phyloP scores from a whole-genome alignment of 805 yeast genomes.

The Metschnikowia baotianmanensis region DNA sequence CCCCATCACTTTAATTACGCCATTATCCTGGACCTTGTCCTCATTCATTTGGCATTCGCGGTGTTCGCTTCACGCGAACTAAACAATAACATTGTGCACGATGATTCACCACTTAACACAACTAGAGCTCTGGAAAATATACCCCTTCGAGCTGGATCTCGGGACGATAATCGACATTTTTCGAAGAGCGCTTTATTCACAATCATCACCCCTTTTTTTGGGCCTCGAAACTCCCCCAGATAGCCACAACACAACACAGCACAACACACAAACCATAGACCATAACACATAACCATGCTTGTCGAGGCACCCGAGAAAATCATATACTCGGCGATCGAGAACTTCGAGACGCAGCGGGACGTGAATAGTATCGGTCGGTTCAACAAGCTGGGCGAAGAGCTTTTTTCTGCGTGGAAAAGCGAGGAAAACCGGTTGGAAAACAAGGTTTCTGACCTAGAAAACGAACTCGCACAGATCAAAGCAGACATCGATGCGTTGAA shows the following conservation, averaged over 20 bases:
- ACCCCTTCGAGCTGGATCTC: not conserved
- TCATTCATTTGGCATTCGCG: not conserved
- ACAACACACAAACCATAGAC: not conserved
- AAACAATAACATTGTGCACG: too few relatives aligned
- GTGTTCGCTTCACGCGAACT: too few relatives aligned
- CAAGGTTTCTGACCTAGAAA: constrained; percentile 13
- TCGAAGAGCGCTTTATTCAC: too few relatives aligned
- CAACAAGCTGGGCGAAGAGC: constrained; percentile 33
- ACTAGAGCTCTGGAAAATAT: too few relatives aligned
- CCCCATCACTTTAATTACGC: too few relatives aligned
- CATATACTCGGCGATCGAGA: constrained; percentile 42
- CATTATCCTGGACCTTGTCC: too few relatives aligned
- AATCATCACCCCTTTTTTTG: too few relatives aligned
- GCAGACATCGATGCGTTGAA: constrained; percentile 23
- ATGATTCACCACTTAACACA: too few relatives aligned
- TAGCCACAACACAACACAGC: too few relatives aligned
- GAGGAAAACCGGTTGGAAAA: constrained; percentile 19
- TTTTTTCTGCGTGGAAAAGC: constrained; percentile 28
- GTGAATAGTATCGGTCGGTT: constrained; percentile 45
- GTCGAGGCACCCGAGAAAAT: constrained; percentile 35
- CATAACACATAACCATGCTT: constrained; percentile 21
- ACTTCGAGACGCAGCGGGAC: constrained; percentile 53
- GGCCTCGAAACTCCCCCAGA: too few relatives aligned
- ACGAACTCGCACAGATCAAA: constrained; percentile 14
- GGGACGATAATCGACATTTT: not conserved